phyloP scores from a whole-genome alignment of 768 basidiomycete genomes.

The Omphalotus guepiniiformis region DNA sequence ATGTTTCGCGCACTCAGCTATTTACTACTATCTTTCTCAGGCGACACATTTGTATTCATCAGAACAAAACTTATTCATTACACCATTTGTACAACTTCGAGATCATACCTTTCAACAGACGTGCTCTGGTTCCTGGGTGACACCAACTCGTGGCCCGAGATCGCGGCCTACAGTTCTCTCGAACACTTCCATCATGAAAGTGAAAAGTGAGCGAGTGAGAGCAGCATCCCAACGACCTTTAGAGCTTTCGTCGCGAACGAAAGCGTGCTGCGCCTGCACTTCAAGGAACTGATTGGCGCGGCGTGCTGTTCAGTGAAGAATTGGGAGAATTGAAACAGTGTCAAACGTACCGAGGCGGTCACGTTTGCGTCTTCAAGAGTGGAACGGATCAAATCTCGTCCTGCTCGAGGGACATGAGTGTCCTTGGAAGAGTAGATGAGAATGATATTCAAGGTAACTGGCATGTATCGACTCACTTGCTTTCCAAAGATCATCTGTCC shows the following conservation, averaged over 20 bases:
- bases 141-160: constrained; percentile 60
- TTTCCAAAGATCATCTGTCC: constrained; percentile 91
- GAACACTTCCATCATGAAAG: constrained; percentile 91
- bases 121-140: constrained; percentile 58
- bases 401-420: constrained; percentile 87
- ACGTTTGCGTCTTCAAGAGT: constrained; percentile 80
- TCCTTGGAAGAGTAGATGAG: constrained; percentile 43
- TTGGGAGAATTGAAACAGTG: neutral
- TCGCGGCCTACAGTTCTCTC: constrained; percentile 84
- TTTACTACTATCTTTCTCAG: too few relatives aligned
- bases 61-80: too few relatives aligned
- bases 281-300: constrained; percentile 88
- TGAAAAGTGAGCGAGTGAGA: constrained; percentile 72
- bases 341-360: constrained; percentile 54
- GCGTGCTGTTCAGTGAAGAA: constrained; percentile 9
- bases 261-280: constrained; percentile 96
- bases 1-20: too few relatives aligned
- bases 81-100: too few relatives aligned
- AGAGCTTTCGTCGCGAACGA: constrained; percentile 86
- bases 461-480: constrained; percentile 46
- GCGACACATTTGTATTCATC: too few relatives aligned
- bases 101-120: constrained; percentile 81
- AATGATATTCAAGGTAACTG: constrained; percentile 2
- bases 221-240: constrained; percentile 98
- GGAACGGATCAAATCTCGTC: constrained; percentile 80